Evolutionary conservation across 768 basidiomycete genomes (phyloP).

Genomic region (Stropharia rugosoannulata): DNA sequence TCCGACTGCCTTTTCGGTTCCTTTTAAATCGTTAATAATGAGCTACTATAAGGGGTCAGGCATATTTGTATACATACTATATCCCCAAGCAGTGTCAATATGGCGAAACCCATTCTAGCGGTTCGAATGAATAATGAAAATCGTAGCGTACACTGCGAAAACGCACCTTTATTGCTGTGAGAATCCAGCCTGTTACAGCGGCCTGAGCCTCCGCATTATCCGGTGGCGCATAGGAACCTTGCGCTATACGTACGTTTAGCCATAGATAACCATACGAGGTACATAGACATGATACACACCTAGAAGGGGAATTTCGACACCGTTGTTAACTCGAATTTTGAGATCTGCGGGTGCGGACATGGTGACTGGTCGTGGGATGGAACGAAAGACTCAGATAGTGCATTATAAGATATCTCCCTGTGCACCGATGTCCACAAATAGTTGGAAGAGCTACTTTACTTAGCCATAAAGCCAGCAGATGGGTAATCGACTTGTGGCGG

Average conservation of each 20-base stretch:
- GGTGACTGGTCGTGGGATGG: no score
- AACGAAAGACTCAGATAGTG: no score
- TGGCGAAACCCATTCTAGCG: conserved; percentile 40
- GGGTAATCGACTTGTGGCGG: no score
- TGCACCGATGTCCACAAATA: no score
- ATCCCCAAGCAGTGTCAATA: conserved; percentile 37
- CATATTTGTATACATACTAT: conserved; percentile 24
- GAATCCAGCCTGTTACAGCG: conserved; percentile 36
- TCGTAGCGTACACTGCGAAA: neutral
- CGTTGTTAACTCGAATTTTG: neutral
- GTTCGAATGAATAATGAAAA: no score
- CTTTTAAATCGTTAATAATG: conserved; percentile 2
- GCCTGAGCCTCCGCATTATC: conserved; percentile 28
- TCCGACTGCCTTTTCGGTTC: conserved; percentile 42
- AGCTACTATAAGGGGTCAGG: no score
- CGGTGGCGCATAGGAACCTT: conserved; percentile 37
- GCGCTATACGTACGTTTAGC: conserved; percentile 19
- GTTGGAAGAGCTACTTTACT: no score
- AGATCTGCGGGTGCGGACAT: neutral
- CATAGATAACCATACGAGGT: neutral
- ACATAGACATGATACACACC: neutral
- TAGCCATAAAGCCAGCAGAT: no score
- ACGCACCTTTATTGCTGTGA: conserved; percentile 36
- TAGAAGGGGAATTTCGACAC: neutral
- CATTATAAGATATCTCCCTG: no score